Evolutionary conservation across 1,139 yeast genomes (phyloP), one percentile per base, ranked within the genome.

Genomic region (Suhomyces choctaworum): DNA sequence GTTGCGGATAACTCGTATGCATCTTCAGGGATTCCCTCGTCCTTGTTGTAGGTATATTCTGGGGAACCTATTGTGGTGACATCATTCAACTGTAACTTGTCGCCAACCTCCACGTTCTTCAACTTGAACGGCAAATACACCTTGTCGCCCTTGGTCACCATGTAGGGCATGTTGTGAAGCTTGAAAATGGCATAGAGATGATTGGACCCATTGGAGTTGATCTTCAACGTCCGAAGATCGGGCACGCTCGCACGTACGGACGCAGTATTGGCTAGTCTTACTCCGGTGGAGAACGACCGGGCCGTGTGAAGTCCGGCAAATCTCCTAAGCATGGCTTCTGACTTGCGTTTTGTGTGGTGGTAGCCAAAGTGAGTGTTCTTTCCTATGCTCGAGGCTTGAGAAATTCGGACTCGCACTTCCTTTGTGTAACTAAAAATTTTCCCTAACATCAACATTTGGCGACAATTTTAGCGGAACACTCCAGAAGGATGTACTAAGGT

Each of bases 131-230:
- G 96, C 25, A 92, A 64, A 28, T 80, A 74, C 33, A 92, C 77
- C 47, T 72, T 76, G 59, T 94, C 99, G 14, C 98, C 98, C 48
- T 82, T 78, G 14, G 98, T 89, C 15, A 94, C 95, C 43, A 92
- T 68, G 53, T 87, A 90, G 30, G 95, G 88, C 60, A 89, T 80
- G 58, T 83, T 80, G 64, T 89, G 94, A 30, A 94, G 75, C 51
- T 78, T 81, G 48, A 90, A 75, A 7, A 87, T 73, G 32, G 98
- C 98, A 54, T 89, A 92, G 27, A 92, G 64, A 44, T 76, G 58
- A 31, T 57, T 48, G 19, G 62, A 57, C 4, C 70, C 75, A 45
- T 61, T 64, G 22, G 76, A 72, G 44, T 88, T 86, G 39, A 78
- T 73, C 54, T 82, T 85, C 45, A 90, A 63, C 8, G 88, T 80